Evolutionary conservation across 768 basidiomycete species (phyloP).

Genomic region (Trametopsis cervina): DNA sequence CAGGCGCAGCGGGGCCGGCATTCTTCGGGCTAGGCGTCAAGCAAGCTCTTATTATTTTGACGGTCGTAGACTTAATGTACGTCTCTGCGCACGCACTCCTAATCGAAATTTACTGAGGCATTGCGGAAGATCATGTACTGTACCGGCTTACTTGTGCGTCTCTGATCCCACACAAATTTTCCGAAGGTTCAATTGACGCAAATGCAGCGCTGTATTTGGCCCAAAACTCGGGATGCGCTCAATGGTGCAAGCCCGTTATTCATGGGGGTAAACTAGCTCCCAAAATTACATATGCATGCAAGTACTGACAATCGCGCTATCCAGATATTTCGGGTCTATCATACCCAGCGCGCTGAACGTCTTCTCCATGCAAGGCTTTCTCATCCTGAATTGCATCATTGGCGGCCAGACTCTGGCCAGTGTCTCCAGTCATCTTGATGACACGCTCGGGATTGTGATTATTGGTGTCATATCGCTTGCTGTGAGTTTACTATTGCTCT

Average conservation of each 20-base stretch:
- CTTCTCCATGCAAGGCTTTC: slow-evolving; percentile 39
- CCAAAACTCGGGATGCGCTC: slow-evolving; percentile 51
- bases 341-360: slow-evolving; percentile 35
- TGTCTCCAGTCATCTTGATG: slow-evolving; percentile 24
- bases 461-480: slow-evolving; percentile 32
- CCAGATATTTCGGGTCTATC: slow-evolving; percentile 33
- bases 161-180: not conserved
- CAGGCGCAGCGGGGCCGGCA: slow-evolving; percentile 44
- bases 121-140: slow-evolving; percentile 24
- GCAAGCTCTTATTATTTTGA: slow-evolving; percentile 33
- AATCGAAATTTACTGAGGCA: not conserved
- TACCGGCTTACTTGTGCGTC: slow-evolving; percentile 34
- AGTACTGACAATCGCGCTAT: too few species aligned
- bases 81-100: slow-evolving; percentile 3
- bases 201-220: slow-evolving; percentile 39
- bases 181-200: not conserved
- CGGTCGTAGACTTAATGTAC: slow-evolving; percentile 40
- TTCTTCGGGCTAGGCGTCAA: slow-evolving; percentile 40
- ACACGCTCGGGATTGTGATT: slow-evolving; percentile 36
- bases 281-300: too few species aligned
- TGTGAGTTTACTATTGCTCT: too few species aligned
- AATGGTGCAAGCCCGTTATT: slow-evolving; percentile 51
- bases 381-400: slow-evolving; percentile 43
- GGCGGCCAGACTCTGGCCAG: slow-evolving; percentile 42
- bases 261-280: slow-evolving; percentile 34